Evolutionary conservation across 2,329 filamentous ascomycete species (phyloP), one percentile per base, ranked within the genome.

Genomic region (Fusarium sp.): DNA sequence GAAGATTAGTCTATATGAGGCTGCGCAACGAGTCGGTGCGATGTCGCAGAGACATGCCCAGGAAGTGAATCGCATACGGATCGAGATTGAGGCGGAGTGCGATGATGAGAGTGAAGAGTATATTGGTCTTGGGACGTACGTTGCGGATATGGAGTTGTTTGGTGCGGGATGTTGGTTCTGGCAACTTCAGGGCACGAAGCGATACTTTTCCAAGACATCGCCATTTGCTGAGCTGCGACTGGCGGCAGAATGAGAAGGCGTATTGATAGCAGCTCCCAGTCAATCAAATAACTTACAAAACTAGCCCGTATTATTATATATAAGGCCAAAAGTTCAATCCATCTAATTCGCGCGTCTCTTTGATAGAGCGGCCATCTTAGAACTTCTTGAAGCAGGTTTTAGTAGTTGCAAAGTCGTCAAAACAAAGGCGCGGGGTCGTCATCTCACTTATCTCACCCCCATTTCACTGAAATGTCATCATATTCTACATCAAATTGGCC

Each of bases 381-480:
- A 42, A 23, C 10, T 19, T 25, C 23, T 31, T 5, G 4, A 38
- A 25, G 19, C 10, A 29, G 14, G 14, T 29, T 37, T 21, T 10
- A 0, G 18, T 12, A n/a, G 3, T 23, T 35, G 10, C 27, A 27
- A 7, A n/a, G 21, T n/a, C 31, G 63, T 63, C 57, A 51, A 68
- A 21, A 57, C 1, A 68, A 68, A 56, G 66, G 66, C 66, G 60
- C 23, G 38, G 49, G 54, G 5, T 8, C 25, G 15, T 23, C 29
- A 51, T 51, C 41, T 44, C 41, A 60, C 52, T n/a, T 12, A 14
- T 19, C 25, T 54, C 11, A 31, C 27, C 41, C 61, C 33, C 18
- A 25, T 42, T 21, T 66, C 45, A 42, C 29, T 25, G 2, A 19
- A 21, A 27, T 63, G 31, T 45, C 57, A 56, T 63, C 56, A 56